Evolutionary conservation across 306 rosid species (phyloP).

Genomic region (Inga laurina): DNA sequence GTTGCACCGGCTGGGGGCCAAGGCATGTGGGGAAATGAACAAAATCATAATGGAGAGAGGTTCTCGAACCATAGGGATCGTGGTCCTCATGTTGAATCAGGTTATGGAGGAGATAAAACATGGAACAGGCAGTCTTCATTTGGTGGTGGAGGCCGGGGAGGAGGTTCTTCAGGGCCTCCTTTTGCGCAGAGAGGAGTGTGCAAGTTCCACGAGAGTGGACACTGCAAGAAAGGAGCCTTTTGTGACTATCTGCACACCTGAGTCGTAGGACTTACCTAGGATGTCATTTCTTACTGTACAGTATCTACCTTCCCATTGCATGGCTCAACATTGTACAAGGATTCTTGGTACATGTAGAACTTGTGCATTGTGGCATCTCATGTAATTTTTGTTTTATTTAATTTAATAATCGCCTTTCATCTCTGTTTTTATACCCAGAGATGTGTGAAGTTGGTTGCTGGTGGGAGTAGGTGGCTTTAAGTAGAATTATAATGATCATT

Average conservation of each 20-base stretch:
- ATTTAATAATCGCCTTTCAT: background rate
- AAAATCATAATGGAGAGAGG: constrained; percentile 65
- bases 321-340: constrained; percentile 52
- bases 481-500: constrained; percentile 13
- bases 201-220: constrained; percentile 81
- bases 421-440: constrained; percentile 4
- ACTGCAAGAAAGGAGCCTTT: constrained; percentile 82
- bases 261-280: constrained; percentile 37
- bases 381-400: constrained; percentile 17
- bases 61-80: constrained; percentile 60
- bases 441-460: constrained; percentile 29
- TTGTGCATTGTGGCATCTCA: constrained; percentile 45
- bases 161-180: constrained; percentile 67
- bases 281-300: constrained; percentile 72
- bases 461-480: constrained; percentile 2
- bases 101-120: constrained; percentile 65
- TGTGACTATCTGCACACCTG: constrained; percentile 84
- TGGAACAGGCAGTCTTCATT: constrained; percentile 82
- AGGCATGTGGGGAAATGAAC: constrained; percentile 58
- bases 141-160: constrained; percentile 65
- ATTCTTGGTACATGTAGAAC: constrained; percentile 45
- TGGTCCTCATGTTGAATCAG: constrained; percentile 65
- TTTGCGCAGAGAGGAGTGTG: constrained; percentile 78
- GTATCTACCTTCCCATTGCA: constrained; percentile 44
- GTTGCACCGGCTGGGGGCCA: constrained; percentile 45